phyloP scores from a whole-genome alignment of 208 protist species.

The Crithidia brevicula region DNA sequence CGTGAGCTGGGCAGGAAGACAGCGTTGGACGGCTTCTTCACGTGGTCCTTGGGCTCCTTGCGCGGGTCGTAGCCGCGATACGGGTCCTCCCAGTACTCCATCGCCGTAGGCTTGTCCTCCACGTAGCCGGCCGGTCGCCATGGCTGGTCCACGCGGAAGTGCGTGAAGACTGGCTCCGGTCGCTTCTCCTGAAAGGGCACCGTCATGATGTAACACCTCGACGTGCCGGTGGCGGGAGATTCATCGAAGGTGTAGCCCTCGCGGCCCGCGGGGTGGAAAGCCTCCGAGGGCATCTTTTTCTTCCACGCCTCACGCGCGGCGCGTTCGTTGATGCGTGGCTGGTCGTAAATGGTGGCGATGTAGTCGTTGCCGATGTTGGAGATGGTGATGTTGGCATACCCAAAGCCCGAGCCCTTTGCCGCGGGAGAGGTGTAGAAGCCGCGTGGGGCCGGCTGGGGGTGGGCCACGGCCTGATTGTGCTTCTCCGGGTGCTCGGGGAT shows the following conservation, averaged over 20 bases:
- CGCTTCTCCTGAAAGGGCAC: conserved; percentile 68
- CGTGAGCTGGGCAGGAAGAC: conserved; percentile 68
- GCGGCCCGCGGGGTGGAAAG: conserved; percentile 69
- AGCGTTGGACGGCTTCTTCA: conserved; percentile 66
- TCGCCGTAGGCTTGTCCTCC: conserved; percentile 61
- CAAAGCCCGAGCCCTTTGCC: conserved; percentile 71
- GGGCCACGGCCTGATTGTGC: conserved; percentile 39
- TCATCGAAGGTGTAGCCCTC: conserved; percentile 90
- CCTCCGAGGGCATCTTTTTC: conserved; percentile 67
- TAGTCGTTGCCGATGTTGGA: conserved; percentile 73
- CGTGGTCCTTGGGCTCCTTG: conserved; percentile 71
- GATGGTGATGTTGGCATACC: conserved; percentile 59
- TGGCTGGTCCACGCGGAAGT: conserved; percentile 65
- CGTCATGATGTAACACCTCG: conserved; percentile 87
- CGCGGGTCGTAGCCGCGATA: conserved; percentile 85
- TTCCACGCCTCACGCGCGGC: conserved; percentile 57
- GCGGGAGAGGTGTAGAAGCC: conserved; percentile 83
- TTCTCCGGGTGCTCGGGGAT: conserved; percentile 56
- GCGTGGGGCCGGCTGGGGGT: conserved; percentile 43
- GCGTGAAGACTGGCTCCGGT: conserved; percentile 34
- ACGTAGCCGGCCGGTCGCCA: conserved; percentile 84
- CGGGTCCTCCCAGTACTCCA: conserved; percentile 91
- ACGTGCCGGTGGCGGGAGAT: conserved; percentile 58
- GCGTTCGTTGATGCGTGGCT: conserved; percentile 58
- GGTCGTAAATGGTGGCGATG: conserved; percentile 87